Evolutionary conservation across 495 filamentous ascomycete species (phyloP).

Genomic region (Pyrenopolyporus hunteri): DNA sequence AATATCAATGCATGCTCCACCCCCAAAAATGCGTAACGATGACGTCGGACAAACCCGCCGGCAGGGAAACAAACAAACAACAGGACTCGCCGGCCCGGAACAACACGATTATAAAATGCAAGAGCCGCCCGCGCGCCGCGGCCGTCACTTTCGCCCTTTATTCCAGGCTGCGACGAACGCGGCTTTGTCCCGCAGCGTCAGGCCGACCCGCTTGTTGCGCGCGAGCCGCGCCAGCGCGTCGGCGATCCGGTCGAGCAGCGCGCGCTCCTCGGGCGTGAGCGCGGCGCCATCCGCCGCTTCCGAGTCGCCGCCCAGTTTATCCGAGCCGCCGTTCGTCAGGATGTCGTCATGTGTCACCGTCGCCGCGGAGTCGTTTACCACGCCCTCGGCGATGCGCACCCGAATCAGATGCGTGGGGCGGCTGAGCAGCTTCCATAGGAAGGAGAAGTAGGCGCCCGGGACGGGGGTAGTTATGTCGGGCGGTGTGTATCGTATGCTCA

Average conservation of each 20-base stretch:
- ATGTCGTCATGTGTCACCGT: slow-evolving; percentile 34
- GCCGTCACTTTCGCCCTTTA: slow-evolving; percentile 39
- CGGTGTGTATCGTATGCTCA: slow-evolving; percentile 86
- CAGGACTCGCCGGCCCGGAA: background rate
- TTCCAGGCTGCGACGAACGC: slow-evolving; percentile 73
- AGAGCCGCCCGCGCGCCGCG: background rate
- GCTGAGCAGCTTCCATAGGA: slow-evolving; percentile 86
- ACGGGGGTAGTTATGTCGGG: slow-evolving; percentile 90
- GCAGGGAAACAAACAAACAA: slow-evolving; percentile 22
- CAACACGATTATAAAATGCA: background rate
- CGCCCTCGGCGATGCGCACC: slow-evolving; percentile 81
- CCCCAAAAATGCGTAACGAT: slow-evolving; percentile 29
- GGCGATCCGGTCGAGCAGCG: slow-evolving; percentile 72
- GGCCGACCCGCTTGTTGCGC: slow-evolving; percentile 85
- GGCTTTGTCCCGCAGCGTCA: slow-evolving; percentile 82
- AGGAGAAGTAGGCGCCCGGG: slow-evolving; percentile 68
- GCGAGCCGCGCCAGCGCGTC: slow-evolving; percentile 89
- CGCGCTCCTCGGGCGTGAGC: slow-evolving; percentile 62
- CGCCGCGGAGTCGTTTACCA: slow-evolving; percentile 55
- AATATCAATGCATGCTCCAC: slow-evolving; percentile 28
- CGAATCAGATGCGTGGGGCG: slow-evolving; percentile 86
- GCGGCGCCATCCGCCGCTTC: slow-evolving; percentile 45
- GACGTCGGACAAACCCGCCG: slow-evolving; percentile 6
- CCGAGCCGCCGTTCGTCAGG: slow-evolving; percentile 36
- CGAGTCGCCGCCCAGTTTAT: slow-evolving; percentile 45